Base-by-base conservation (phyloP, 495 filamentous ascomycete genomes). In the Hypoxylon lienhwacheense region DNA sequence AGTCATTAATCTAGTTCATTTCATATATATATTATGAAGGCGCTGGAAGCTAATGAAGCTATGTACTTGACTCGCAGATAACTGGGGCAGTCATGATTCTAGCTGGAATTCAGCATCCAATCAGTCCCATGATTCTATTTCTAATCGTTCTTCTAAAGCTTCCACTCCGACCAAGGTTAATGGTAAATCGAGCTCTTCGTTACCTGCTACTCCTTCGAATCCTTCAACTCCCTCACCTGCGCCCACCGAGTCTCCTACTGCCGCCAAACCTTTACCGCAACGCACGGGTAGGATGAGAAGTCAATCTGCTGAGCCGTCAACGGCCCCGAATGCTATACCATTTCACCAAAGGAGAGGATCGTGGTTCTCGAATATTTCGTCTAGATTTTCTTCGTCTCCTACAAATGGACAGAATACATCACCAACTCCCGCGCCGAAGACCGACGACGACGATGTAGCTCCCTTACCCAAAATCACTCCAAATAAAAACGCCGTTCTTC, bases 351-450 rank as follows among this genome's bases (percentile, higher is more conserved):
- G 90, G 47, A 77, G 86, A 49, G 86, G 82, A 31, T 95, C 91
- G 15, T 98, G 92, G 92, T 87, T 98, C 50, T 89, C 88, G 22
- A 95, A 81, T 55, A 78, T 97, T 43, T 95, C 90, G 55, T 95
- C 90, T 50, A 97, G 93, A 64, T 96, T 98, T 72, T 90, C 89
- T 5, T 81, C 81, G 7, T 86, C 82, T n/a, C 78, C 77, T 17
- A 64, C 61, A 39, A 77, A 69, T 21, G 72, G 75, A 26, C 71
- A 72, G 43, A 67, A 36, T 71, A 68, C 41, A 71, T 76, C 43
- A 70, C 74, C 21, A 70, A 68, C 48, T 63, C 76, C 19, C 66
- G 54, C 55, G 66, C 66, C 14, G 51, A 74, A 25, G 67, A 68
- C 35, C 66, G 85, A 83, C 55, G 65, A 75, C 29, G 74, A 82